A percentile compares a stretch with the other conserved stretches of the same genome.
These are phyloP conservation scores for Eremothecium coryli DNA, from an alignment of 1,139 yeast species.

Conservation along the genomic window DNA sequence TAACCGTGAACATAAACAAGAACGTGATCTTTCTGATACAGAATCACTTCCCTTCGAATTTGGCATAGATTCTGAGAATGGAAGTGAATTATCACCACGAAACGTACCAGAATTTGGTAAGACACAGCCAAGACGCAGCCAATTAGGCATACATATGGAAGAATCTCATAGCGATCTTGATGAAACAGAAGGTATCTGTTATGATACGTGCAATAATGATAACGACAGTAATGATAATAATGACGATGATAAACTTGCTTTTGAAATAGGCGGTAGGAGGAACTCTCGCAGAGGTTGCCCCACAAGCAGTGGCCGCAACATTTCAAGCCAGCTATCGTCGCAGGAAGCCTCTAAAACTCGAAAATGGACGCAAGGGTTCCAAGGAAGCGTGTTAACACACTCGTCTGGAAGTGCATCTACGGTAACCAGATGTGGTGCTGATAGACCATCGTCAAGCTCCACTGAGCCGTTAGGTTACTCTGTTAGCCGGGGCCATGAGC, in stretches of 20 bases:
- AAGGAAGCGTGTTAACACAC: not conserved
- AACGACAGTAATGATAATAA: too few species aligned
- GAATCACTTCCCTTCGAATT: slow-evolving; percentile 27
- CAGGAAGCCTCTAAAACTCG: not conserved
- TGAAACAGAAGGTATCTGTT: not conserved
- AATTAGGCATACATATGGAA: not conserved
- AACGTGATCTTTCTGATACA: slow-evolving; percentile 14
- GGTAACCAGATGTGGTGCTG: not conserved
- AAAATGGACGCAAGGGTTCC: not conserved
- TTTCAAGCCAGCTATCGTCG: not conserved
- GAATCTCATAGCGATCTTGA: not conserved
- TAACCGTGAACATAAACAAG: slow-evolving; percentile 3
- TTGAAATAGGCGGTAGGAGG: slow-evolving; percentile 7
- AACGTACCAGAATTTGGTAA: slow-evolving; percentile 7
- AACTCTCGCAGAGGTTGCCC: not conserved
- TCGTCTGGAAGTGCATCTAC: not conserved
- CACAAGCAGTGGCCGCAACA: not conserved
- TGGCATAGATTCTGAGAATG: slow-evolving; percentile 23
- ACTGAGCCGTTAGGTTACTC: not conserved
- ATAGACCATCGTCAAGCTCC: not conserved
- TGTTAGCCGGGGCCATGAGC: not conserved
- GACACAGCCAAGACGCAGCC: not conserved
- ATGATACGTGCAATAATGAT: not conserved
- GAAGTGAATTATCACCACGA: slow-evolving; percentile 21
- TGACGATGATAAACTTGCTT: slow-evolving; percentile 6